Evolutionary conservation across 257 asterid species (phyloP).

Genomic region (Nicotiana attenuata): DNA sequence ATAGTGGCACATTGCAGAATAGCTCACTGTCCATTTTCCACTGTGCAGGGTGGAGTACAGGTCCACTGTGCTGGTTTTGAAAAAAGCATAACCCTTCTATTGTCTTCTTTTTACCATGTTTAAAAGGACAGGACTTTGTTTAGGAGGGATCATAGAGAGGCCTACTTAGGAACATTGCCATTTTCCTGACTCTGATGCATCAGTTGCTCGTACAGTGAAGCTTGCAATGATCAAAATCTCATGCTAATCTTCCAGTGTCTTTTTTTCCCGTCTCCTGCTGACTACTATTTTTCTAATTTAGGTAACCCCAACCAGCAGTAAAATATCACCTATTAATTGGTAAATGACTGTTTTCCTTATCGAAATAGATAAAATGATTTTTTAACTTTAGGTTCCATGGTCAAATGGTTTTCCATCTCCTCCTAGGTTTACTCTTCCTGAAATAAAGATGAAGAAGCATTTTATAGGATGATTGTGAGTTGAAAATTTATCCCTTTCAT

Average conservation of each 20-base stretch:
- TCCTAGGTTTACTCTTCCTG: background rate
- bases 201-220: constrained; percentile 1
- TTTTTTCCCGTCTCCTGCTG: background rate
- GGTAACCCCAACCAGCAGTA: background rate
- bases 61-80: constrained; percentile 44
- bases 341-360: background rate
- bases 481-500: background rate
- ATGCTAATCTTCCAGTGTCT: background rate
- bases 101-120: constrained; percentile 26
- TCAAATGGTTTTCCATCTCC: background rate
- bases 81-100: constrained; percentile 25
- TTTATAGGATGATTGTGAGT: background rate
- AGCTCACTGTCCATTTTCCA: constrained; percentile 72
- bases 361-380: background rate
- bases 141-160: constrained; percentile 8
- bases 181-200: constrained; percentile 2
- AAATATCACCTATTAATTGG: background rate
- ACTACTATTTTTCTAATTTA: background rate
- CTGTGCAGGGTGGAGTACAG: constrained; percentile 60
- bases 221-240: background rate
- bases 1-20: constrained; percentile 25
- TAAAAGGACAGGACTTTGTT: constrained; percentile 1
- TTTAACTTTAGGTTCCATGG: background rate
- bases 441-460: background rate
- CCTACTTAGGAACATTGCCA: constrained; percentile 3